Evolutionary conservation across 2,329 filamentous ascomycete genomes (phyloP), one percentile per base, ranked within the genome.

Genomic region (Fusarium napiforme): DNA sequence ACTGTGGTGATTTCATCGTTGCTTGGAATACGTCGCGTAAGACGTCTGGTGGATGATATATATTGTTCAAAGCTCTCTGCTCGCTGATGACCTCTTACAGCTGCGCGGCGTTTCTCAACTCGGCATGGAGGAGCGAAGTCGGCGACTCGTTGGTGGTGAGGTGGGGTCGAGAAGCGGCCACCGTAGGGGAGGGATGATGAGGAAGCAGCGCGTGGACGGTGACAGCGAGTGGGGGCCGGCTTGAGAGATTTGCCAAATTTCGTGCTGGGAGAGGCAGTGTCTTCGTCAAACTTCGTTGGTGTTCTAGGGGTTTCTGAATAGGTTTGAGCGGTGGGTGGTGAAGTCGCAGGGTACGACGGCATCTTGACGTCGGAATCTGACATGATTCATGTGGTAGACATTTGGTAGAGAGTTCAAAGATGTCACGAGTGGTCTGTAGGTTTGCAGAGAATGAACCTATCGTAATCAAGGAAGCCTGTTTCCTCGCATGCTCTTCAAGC

Each of bases 351-450:
- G 30, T 34, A 23, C 12, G n/a, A 50, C 5, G n/a, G 2, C 30
- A 50, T 23, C 47, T 50, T n/a, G 8, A 7, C 15, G n/a, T 34
- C n/a, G 9, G 30, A 15, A 3, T 34, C n/a, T 15, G 47, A 34
- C 30, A 50, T 19, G 11, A 23, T 50, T 19, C 14, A 7, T n/a
- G 4, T 14, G 2, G 8, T 5, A 15, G 28, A 10, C 15, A 1
- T 9, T n/a, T 3, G 7, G 4, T 18, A 9, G 4, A 23, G 5
- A 14, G 5, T 19, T 23, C 0, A 5, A 23, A 9, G 30, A 16
- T 3, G 19, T 2, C 5, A 3, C 0, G 30, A 14, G 30, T 32
- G 3, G 30, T 23, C 1, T 50, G 0, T 18, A 2, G 5, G 1
- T 2, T 30, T 18, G 9, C 3, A 37, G 5, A 9, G 16, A 18